Evolutionary conservation across 495 filamentous ascomycete genomes (phyloP).

Genomic region (Aspergillus panamensis): DNA sequence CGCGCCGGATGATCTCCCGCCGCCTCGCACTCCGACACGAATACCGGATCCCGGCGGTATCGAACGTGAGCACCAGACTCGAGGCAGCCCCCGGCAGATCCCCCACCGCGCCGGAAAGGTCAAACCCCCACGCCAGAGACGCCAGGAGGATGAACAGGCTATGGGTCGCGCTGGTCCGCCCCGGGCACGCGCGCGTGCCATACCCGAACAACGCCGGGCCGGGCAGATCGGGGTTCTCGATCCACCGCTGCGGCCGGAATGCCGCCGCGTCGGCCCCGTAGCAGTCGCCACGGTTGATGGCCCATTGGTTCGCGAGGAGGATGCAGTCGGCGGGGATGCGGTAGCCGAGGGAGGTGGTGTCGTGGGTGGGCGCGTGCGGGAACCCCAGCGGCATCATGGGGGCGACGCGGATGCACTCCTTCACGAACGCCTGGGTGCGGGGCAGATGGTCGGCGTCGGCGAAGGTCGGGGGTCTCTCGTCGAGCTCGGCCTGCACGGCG

Average conservation of each 20-base stretch:
- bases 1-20: background rate
- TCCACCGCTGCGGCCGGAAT: constrained; percentile 42
- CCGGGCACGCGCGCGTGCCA: constrained; percentile 57
- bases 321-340: constrained; percentile 52
- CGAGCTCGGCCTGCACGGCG: constrained; percentile 24
- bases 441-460: constrained; percentile 43
- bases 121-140: constrained; percentile 8
- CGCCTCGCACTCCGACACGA: constrained; percentile 2
- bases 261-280: constrained; percentile 34
- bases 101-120: background rate
- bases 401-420: constrained; percentile 59
- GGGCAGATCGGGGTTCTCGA: constrained; percentile 39
- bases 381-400: constrained; percentile 53
- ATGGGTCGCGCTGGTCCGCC: constrained; percentile 30
- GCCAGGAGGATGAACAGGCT: constrained; percentile 9
- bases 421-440: constrained; percentile 51
- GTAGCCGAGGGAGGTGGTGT: constrained; percentile 53
- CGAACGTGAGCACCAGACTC: background rate
- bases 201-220: constrained; percentile 51
- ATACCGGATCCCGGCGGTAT: background rate
- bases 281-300: constrained; percentile 36
- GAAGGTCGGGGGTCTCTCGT: constrained; percentile 44
- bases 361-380: constrained; percentile 51
- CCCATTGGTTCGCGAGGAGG: constrained; percentile 40
- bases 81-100: background rate